phyloP scores from a whole-genome alignment of 1,139 yeast species.

The Arxiozyma telluris region DNA sequence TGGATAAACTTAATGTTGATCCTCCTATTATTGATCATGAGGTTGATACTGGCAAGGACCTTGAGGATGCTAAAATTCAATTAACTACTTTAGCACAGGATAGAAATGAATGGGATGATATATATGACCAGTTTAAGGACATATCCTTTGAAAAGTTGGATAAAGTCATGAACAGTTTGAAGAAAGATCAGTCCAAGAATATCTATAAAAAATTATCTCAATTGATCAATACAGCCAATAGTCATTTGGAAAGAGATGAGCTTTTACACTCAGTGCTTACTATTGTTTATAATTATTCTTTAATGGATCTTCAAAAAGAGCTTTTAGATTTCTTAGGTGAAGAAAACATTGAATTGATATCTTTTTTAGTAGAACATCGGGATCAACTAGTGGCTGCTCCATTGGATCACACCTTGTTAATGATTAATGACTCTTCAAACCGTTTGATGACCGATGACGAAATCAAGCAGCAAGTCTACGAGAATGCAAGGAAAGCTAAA shows the following conservation, averaged over 20 bases:
- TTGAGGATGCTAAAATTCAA: constrained; percentile 17
- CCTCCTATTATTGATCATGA: constrained; percentile 28
- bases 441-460: constrained; percentile 47
- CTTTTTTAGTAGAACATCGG: constrained; percentile 53
- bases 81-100: constrained; percentile 27
- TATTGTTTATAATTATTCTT: constrained; percentile 26
- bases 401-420: constrained; percentile 14
- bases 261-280: constrained; percentile 26
- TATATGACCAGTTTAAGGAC: constrained; percentile 34
- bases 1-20: constrained; percentile 16
- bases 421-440: constrained; percentile 13
- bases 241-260: constrained; percentile 18
- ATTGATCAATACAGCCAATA: constrained; percentile 18
- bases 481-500: constrained; percentile 45
- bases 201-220: constrained; percentile 32
- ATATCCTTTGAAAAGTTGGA: constrained; percentile 29
- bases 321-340: constrained; percentile 76
- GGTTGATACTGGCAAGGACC: constrained; percentile 18
- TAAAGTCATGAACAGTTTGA: constrained; percentile 21
- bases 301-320: constrained; percentile 45
- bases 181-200: constrained; percentile 30
- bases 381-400: constrained; percentile 27
- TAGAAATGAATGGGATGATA: constrained; percentile 31
- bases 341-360: constrained; percentile 72
- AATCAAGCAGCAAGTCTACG: constrained; percentile 47